A percentile compares a stretch with the other conserved stretches of the same genome.
Conservation (phyloP, 805 yeast species). For the Lachancea sp. region DNA sequence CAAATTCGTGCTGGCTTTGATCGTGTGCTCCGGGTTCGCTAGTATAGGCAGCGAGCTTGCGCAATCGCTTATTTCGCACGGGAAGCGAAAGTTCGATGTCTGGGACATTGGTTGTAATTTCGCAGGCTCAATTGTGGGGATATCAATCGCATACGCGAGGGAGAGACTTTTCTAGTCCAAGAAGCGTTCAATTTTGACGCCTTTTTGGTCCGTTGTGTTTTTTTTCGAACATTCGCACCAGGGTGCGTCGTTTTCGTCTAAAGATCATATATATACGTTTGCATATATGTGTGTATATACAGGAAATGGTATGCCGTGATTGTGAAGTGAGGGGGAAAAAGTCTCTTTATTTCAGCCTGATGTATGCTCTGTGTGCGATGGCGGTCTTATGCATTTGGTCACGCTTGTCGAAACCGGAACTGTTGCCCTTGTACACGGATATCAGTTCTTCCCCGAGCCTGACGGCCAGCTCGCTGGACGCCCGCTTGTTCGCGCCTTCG, state of each 20-base stretch:
- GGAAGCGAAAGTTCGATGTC: constrained; percentile 42
- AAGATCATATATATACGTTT: constrained; percentile 1
- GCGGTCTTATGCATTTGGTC: constrained; percentile 80
- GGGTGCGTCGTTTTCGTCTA: background rate
- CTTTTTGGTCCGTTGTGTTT: no score
- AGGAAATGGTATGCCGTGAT: background rate
- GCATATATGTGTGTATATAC: constrained; percentile 4
- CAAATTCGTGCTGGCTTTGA: constrained; percentile 31
- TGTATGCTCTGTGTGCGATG: constrained; percentile 79
- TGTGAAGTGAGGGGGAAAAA: background rate
- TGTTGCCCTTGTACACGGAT: constrained; percentile 67
- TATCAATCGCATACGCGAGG: constrained; percentile 10
- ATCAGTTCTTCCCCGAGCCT: constrained; percentile 86
- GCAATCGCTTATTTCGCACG: constrained; percentile 33
- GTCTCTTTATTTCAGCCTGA: constrained; percentile 38
- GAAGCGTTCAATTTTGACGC: no score
- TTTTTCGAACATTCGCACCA: no score
- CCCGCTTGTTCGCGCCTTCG: constrained; percentile 75
- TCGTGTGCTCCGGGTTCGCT: constrained; percentile 42
- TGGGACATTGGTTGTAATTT: constrained; percentile 40
- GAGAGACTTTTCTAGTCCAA: no score
- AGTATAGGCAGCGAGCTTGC: constrained; percentile 45
- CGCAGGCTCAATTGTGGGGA: constrained; percentile 25
- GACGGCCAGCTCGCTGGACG: constrained; percentile 74
- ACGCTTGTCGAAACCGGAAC: constrained; percentile 79